Evolutionary conservation across 2,329 filamentous ascomycete species (phyloP).

Genomic region (Penicillium nordicum): DNA sequence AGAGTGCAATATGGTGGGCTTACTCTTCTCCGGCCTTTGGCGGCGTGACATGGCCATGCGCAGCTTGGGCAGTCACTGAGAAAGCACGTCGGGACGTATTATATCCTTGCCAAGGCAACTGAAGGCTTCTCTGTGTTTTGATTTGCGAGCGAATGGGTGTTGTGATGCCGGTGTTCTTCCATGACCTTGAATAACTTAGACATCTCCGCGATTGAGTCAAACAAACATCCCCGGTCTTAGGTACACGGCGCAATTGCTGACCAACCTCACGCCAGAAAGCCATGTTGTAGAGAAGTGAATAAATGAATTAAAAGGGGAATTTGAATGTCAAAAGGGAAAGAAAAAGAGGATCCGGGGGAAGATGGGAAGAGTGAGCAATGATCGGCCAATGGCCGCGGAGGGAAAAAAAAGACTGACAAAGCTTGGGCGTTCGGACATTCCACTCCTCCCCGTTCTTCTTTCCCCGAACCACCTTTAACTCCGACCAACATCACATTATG

Average conservation of each 20-base stretch:
- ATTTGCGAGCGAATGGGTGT: constrained; percentile 12
- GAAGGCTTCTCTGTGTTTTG: constrained; percentile 11
- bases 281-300: constrained; percentile 23
- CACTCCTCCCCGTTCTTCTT: constrained; percentile 14
- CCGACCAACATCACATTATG: constrained; percentile 38
- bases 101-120: constrained; percentile 21
- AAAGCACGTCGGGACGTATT: constrained; percentile 53
- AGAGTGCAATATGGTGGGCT: constrained; percentile 32
- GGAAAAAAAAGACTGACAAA: constrained; percentile 26
- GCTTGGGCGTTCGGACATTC: constrained; percentile 18
- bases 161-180: constrained; percentile 16
- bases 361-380: constrained; percentile 10
- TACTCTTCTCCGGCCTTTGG: constrained; percentile 93
- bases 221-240: constrained; percentile 51
- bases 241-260: constrained; percentile 46
- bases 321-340: constrained; percentile 13
- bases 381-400: constrained; percentile 25
- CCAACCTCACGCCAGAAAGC: constrained; percentile 34
- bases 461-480: constrained; percentile 16
- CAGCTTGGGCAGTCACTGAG: constrained; percentile 57
- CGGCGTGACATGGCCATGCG: constrained; percentile 76
- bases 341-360: constrained; percentile 22
- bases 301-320: constrained; percentile 5
- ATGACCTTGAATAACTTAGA: constrained; percentile 24
- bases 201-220: constrained; percentile 30